These are phyloP conservation scores for Withania somnifera DNA, from an alignment of 305 asterid genomes.

Conservation along the genomic window DNA sequence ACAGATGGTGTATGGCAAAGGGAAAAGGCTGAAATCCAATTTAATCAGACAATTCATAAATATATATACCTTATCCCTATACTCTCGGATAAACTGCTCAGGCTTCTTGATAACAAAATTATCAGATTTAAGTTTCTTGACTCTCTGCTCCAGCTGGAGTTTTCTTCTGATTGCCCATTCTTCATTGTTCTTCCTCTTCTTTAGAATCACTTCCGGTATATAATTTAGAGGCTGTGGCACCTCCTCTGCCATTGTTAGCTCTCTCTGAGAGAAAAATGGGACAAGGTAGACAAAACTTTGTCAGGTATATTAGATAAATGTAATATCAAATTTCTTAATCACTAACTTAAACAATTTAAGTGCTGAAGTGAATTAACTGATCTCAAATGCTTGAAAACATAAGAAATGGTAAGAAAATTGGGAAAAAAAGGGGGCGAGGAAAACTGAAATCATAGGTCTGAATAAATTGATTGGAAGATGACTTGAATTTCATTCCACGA, in stretches of 20 bases:
- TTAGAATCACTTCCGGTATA: conserved; percentile 74
- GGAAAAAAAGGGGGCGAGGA: too few species aligned
- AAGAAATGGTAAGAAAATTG: neutral
- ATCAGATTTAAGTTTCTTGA: conserved; percentile 38
- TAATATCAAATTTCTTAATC: neutral
- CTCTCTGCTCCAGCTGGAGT: conserved; percentile 56
- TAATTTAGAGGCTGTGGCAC: conserved; percentile 40
- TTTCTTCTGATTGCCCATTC: conserved; percentile 79
- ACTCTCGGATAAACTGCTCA: conserved; percentile 75
- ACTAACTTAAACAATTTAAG: neutral
- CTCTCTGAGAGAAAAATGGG: neutral
- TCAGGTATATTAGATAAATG: neutral
- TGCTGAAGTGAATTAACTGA: neutral
- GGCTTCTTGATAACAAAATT: conserved; percentile 61
- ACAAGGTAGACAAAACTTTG: neutral
- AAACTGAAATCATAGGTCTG: neutral
- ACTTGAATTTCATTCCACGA: neutral
- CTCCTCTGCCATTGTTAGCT: conserved; percentile 45
- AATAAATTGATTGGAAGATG: neutral
- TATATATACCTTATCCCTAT: conserved; percentile 50
- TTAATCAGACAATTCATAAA: neutral
- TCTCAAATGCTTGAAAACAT: neutral
- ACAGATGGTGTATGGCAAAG: neutral
- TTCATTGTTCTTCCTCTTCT: conserved; percentile 90
- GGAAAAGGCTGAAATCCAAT: neutral